These are phyloP conservation scores for Solidago caesia DNA, from an alignment of 129 eudicot genomes.

Conservation along the genomic window DNA sequence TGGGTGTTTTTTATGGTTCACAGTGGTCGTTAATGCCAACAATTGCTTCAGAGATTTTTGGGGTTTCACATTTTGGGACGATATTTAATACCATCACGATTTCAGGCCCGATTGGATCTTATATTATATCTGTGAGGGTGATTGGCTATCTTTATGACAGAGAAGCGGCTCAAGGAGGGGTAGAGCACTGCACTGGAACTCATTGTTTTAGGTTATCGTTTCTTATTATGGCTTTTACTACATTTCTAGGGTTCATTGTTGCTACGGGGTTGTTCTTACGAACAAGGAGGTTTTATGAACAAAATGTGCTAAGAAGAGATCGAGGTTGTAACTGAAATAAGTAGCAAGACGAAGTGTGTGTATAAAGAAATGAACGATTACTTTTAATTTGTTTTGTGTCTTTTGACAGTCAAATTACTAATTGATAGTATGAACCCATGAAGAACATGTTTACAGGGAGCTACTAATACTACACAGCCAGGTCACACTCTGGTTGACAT, in stretches of 20 bases:
- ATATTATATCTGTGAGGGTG: constrained; percentile 69
- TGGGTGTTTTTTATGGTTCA: constrained; percentile 79
- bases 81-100: constrained; percentile 71
- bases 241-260: constrained; percentile 49
- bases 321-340: constrained; percentile 19
- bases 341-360: too few species aligned
- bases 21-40: constrained; percentile 91
- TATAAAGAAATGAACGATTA: too few species aligned
- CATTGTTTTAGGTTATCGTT: constrained; percentile 63
- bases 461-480: too few species aligned
- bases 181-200: constrained; percentile 53
- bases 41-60: constrained; percentile 75
- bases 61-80: constrained; percentile 74
- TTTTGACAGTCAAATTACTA: too few species aligned
- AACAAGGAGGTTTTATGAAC: constrained; percentile 53
- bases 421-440: too few species aligned
- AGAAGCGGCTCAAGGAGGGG: constrained; percentile 39
- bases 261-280: constrained; percentile 47
- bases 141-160: constrained; percentile 68
- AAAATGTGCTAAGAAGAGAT: constrained; percentile 37
- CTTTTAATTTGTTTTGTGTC: too few species aligned
- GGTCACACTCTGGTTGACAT: too few species aligned
- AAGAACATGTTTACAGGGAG: too few species aligned
- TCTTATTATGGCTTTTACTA: constrained; percentile 56
- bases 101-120: constrained; percentile 81